Evolutionary conservation across 306 rosid genomes (phyloP).

Genomic region (Pachyrhizus erosus): DNA sequence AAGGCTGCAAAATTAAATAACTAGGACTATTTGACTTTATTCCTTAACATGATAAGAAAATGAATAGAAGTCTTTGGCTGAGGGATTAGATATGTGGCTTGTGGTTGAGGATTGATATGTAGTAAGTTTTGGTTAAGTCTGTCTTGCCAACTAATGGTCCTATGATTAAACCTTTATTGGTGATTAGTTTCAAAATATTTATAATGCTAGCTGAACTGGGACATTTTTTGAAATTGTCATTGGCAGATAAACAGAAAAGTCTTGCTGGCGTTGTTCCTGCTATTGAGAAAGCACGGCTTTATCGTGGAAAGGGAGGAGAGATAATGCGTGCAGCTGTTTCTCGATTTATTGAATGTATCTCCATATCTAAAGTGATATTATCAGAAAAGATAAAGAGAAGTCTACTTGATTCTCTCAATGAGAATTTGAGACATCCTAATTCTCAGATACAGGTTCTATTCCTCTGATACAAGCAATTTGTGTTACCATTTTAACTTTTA

Average conservation of each 20-base stretch:
- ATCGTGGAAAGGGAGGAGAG: conserved; percentile 99
- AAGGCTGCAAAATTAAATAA: neutral
- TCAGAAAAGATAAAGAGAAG: conserved; percentile 71
- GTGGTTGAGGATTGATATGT: conserved; percentile 21
- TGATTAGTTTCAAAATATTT: conserved; percentile 28
- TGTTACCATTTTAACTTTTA: conserved; percentile 2
- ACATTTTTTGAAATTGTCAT: conserved; percentile 37
- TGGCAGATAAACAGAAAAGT: conserved; percentile 73
- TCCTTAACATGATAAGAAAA: conserved; percentile 34
- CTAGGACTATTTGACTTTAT: conserved; percentile 23
- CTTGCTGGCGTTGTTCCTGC: conserved; percentile 84
- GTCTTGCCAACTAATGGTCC: conserved; percentile 26
- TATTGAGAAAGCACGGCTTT: conserved; percentile 90
- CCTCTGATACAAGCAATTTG: conserved; percentile 32
- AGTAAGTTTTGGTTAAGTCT: conserved; percentile 11
- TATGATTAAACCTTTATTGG: conserved; percentile 24
- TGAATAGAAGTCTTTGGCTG: conserved; percentile 32
- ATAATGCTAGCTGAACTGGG: conserved; percentile 30
- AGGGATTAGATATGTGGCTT: conserved; percentile 1
- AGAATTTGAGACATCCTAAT: conserved; percentile 96
- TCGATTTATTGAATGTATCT: conserved; percentile 82
- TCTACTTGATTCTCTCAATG: conserved; percentile 83
- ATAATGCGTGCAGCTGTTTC: conserved; percentile 97
- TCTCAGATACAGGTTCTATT: conserved; percentile 88
- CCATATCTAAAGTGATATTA: conserved; percentile 61